These are phyloP conservation scores for Actinidia polygama DNA, from an alignment of 179 eudicot species.

Conservation along the genomic window DNA sequence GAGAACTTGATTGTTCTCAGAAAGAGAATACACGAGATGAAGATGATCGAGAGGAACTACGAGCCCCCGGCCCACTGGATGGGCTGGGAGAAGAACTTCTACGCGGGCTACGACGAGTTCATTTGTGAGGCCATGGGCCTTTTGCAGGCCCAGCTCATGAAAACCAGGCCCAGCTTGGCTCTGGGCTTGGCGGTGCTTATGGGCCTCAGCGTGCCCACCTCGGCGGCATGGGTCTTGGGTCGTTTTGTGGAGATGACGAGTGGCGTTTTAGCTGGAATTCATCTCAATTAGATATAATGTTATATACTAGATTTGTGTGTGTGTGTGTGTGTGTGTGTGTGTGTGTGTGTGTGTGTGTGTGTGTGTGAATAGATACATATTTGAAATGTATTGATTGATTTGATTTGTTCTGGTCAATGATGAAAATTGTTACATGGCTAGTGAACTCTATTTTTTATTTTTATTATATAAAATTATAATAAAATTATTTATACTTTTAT, in stretches of 20 bases:
- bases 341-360: too few species aligned
- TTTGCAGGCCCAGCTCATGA: slow-evolving; percentile 36
- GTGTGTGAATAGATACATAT: too few species aligned
- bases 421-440: too few species aligned
- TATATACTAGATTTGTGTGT: too few species aligned
- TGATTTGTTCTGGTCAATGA: too few species aligned
- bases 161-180: slow-evolving; percentile 40
- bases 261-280: not conserved
- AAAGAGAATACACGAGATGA: slow-evolving; percentile 38
- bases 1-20: slow-evolving; percentile 45
- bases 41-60: slow-evolving; percentile 20
- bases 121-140: slow-evolving; percentile 32
- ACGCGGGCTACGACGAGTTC: slow-evolving; percentile 20
- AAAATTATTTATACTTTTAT: too few species aligned
- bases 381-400: too few species aligned
- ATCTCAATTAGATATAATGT: not conserved
- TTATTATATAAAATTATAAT: too few species aligned
- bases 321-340: too few species aligned
- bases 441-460: too few species aligned
- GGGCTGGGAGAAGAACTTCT: slow-evolving; percentile 46
- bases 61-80: slow-evolving; percentile 37
- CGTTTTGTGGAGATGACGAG: slow-evolving; percentile 3
- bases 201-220: slow-evolving; percentile 23
- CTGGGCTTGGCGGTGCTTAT: slow-evolving; percentile 28
- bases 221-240: not conserved